Base-by-base conservation (phyloP, 1,284 basidiomycete genomes). In the Cerrena zonata region DNA sequence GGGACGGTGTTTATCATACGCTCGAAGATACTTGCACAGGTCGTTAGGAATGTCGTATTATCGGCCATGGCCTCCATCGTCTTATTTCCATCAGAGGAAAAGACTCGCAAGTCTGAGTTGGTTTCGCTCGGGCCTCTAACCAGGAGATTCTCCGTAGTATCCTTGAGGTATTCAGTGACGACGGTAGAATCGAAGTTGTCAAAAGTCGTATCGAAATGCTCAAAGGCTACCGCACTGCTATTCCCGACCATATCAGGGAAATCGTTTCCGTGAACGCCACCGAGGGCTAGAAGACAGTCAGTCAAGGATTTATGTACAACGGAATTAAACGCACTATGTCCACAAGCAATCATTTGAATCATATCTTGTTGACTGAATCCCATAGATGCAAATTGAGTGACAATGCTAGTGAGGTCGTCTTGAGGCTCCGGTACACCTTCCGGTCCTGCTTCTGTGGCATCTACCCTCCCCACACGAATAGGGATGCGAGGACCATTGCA, bases 1-100 rank as follows among this genome's bases (percentile, higher is more conserved):
- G 62, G 63, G 11, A 61, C 61, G 3, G 63, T 64, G 45, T 65
- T 53, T 5, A 65, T 45, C 63, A 65, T 65, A n/a, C 57, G 54
- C 15, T 52, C 36, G 43, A 63, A 50, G 11, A 64, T 50, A n/a
- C 37, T 41, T 5, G 48, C 50, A 45, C 63, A 64, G 0, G 53
- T 57, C 11, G 41, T 26, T 34, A 40, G 49, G 52, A 59, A 59
- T n/a, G 44, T 30, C 11, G 41, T 44, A 7, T 53, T 47, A 18
- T 44, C 18, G 3, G 56, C 50, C 21, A 58, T 48, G 7, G 54
- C 56, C n/a, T 27, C 40, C 49, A 66, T 63, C 12, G 65, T 66
- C 2, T 46, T 53, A 42, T 66, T 66, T 5, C 52, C 51, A 46
- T 66, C 63, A 10, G 51, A 55, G 38, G 38, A 47, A 37, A 61